Base-by-base conservation (phyloP, 192 early-diverging fungal genomes). In the Rhizophagus sp. region DNA sequence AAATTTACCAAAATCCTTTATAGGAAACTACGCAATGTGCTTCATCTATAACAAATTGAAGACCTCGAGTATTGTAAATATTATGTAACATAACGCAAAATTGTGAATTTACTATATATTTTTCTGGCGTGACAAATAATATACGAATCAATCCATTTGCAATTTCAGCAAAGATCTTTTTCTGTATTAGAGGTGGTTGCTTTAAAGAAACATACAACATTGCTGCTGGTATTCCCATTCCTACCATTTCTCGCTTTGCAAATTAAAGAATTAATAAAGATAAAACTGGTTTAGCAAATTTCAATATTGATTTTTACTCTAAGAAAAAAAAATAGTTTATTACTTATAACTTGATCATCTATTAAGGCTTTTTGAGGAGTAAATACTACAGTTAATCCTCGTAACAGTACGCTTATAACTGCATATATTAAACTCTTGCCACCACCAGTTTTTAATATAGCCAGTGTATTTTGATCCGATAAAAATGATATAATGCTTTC, bases 1-100 rank as follows among this genome's bases (percentile, higher is more conserved):
- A 30, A 30, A 0, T 30, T 30, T 30, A 30, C 30, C 30, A 0
- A 30, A 30, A 36, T 41, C 19, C 34, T 70, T 36, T 6, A 70
- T 70, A 70, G 15, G 19, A 44, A 70, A 70, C 41, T 44, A 70
- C 24, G 33, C 68, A 70, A 39, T 70, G 15, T 70, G 68, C 41
- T 70, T 70, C 15, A 13, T 70, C 36, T 41, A 70, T 47, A 70
- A 70, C n/a, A 70, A 70, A 70, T 24, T 70, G 22, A 17, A 39
- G n/a, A 17, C 41, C 36, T 70, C 10, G 9, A 15, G 12, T 70
- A 44, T 70, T 70, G 15, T 70, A 70, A 70, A 44, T 6, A 39
- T 47, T 70, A 27, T 70, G 22, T 39, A 70, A 47, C 15, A 70
- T 70, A 70, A 0, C 25, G 9, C 34, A 12, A 70, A 70, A 70